Base-by-base conservation (phyloP, 345 rosid species). In the Lepidium africanum region DNA sequence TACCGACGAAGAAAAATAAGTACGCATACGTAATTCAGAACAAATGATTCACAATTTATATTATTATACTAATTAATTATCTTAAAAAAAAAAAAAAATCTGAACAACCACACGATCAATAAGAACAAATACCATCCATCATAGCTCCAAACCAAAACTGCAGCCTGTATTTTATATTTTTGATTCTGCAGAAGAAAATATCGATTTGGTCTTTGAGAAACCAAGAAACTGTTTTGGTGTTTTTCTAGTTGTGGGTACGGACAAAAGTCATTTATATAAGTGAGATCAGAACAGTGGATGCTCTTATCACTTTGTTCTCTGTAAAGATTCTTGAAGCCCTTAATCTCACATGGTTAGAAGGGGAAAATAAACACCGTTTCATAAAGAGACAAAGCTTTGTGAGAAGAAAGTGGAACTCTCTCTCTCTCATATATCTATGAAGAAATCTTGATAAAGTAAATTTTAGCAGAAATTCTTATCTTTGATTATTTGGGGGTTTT, bases 381-480 rank as follows among this genome's bases (percentile, higher is more conserved):
- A 49, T 41, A 37, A 53, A 71, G 65, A 19, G 7, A 61, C 8
- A 70, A 70, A 70, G 53, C 55, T 71, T 70, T 41, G 38, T 41
- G 46, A 51, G 60, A 14, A 46, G n/a, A 46, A 55, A 70, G 61
- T 65, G 67, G 25, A 63, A 55, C 33, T 30, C 6, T 27, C 33
- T 5, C 33, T 30, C 33, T 30, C 33, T 6, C 1, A 27, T 27
- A 0, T 57, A 48, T 48, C 4, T 63, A 41, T 72, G 56, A 36
- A 69, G 57, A 72, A 74, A 51, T 74, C 63, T 46, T 41, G 67
- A 41, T 55, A 77, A 58, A 81, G 83, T 78, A 71, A 72, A 6
- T 72, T 76, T 74, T 71, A 17, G 9, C 65, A 27, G 6, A 27
- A 58, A 21, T 19, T 67, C 46, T 45, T 67, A 9, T 40, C 38